Evolutionary conservation across 202 grass and related monocot species (phyloP).

Genomic region (Carex arenaria): DNA sequence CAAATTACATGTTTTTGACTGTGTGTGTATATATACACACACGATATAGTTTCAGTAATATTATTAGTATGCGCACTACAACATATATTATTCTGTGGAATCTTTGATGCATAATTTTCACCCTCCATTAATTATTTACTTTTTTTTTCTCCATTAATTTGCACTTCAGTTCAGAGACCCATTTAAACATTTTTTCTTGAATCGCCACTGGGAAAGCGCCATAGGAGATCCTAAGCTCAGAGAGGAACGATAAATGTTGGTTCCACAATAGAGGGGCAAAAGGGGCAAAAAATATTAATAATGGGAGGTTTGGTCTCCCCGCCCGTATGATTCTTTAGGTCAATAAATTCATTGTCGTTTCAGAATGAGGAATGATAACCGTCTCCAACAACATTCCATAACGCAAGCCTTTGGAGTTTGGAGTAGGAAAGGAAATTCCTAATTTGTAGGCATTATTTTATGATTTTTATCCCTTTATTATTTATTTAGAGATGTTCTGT

Average conservation of each 20-base stretch:
- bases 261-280: not conserved
- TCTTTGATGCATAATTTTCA: not conserved
- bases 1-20: too few relatives aligned
- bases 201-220: not conserved
- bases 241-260: not conserved
- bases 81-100: not conserved
- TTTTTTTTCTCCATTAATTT: too few relatives aligned
- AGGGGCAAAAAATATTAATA: not conserved
- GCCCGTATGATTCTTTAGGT: not conserved
- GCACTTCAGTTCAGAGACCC: not conserved
- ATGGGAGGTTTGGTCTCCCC: not conserved
- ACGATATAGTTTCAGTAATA: too few relatives aligned
- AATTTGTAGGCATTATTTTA: not conserved
- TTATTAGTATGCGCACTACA: too few relatives aligned
- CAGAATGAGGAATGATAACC: not conserved
- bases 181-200: not conserved
- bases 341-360: constrained; percentile 7
- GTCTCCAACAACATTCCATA: not conserved
- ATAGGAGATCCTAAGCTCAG: not conserved
- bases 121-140: too few relatives aligned
- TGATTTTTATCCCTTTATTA: not conserved
- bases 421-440: not conserved
- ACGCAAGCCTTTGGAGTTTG: not conserved
- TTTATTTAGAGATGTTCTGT: not conserved
- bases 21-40: too few relatives aligned